Conservation (phyloP, 805 yeast species). For the Saccharomycopsis sp. region DNA sequence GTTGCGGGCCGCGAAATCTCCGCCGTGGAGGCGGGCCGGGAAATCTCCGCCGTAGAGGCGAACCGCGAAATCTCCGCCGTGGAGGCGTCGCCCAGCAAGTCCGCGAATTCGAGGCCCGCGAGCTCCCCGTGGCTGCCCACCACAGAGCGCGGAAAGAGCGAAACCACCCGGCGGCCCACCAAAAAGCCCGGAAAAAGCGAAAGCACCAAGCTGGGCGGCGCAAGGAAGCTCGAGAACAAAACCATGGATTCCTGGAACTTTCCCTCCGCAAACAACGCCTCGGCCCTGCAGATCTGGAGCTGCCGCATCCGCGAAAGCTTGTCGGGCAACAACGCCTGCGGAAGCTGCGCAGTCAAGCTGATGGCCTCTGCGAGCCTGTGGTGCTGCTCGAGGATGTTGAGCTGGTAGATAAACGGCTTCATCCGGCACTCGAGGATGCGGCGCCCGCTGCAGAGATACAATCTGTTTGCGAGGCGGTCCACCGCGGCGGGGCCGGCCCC, state of each 20-base stretch:
- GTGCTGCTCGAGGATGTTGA: constrained; percentile 27
- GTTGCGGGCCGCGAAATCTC: not conserved
- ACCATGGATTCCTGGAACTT: constrained; percentile 34
- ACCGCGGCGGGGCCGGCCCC: constrained; percentile 20
- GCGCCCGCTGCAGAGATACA: constrained; percentile 10
- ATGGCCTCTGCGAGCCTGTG: constrained; percentile 39
- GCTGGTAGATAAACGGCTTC: constrained; percentile 29
- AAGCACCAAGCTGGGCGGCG: constrained; percentile 51
- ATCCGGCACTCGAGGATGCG: constrained; percentile 27
- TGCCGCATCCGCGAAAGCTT: constrained; percentile 35
- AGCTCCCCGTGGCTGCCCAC: constrained; percentile 23
- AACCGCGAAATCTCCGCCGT: not conserved
- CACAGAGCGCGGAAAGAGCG: constrained; percentile 36
- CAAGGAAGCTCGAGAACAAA: constrained; percentile 46
- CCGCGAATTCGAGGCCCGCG: constrained; percentile 13
- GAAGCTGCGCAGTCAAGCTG: constrained; percentile 31
- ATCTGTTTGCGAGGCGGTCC: constrained; percentile 7
- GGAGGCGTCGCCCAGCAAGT: not conserved
- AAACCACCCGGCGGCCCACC: constrained; percentile 27
- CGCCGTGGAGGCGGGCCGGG: not conserved
- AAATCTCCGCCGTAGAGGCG: not conserved
- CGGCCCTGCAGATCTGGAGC: constrained; percentile 31
- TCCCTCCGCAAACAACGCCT: constrained; percentile 27
- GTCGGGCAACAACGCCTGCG: constrained; percentile 25
- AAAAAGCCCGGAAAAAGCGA: constrained; percentile 37